Evolutionary conservation across 2,329 filamentous ascomycete genomes (phyloP).

Genomic region (Aquanectria penicillioides): DNA sequence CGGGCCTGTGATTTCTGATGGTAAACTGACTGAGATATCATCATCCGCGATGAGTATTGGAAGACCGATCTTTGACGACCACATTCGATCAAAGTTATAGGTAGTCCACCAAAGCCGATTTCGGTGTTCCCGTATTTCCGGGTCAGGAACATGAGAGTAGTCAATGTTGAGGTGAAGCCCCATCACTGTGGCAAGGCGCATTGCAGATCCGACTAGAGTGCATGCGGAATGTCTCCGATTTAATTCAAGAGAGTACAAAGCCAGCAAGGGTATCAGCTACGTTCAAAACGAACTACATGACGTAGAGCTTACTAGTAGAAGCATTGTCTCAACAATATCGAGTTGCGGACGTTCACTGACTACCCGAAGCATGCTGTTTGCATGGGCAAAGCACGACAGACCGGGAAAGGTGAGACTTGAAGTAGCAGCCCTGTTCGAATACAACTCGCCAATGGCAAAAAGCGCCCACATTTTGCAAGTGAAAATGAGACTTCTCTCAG

Average conservation of each 20-base stretch:
- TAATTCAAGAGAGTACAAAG: constrained; percentile 17
- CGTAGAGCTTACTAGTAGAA: not conserved
- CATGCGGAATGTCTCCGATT: constrained; percentile 24
- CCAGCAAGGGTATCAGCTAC: not conserved
- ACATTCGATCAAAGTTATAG: constrained; percentile 18
- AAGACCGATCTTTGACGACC: not conserved
- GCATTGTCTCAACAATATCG: constrained; percentile 15
- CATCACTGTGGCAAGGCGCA: constrained; percentile 23
- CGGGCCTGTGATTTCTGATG: not conserved
- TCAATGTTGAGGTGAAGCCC: constrained; percentile 25
- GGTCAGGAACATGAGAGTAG: constrained; percentile 7
- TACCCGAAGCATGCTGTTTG: constrained; percentile 10
- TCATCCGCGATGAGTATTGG: not conserved
- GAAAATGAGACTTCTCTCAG: not conserved
- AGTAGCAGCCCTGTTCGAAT: not conserved
- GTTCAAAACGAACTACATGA: too few species aligned
- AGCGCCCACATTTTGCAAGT: constrained; percentile 19
- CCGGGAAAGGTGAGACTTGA: constrained; percentile 6
- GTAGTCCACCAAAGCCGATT: constrained; percentile 25
- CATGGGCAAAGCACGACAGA: constrained; percentile 19
- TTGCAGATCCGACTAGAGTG: constrained; percentile 15
- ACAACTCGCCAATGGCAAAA: constrained; percentile 18
- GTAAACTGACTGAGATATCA: constrained; percentile 9
- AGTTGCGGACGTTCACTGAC: constrained; percentile 21
- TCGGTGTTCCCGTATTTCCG: constrained; percentile 18